These are phyloP conservation scores for Williopsis jadinii DNA, from an alignment of 1,139 yeast genomes.

Conservation along the genomic window DNA sequence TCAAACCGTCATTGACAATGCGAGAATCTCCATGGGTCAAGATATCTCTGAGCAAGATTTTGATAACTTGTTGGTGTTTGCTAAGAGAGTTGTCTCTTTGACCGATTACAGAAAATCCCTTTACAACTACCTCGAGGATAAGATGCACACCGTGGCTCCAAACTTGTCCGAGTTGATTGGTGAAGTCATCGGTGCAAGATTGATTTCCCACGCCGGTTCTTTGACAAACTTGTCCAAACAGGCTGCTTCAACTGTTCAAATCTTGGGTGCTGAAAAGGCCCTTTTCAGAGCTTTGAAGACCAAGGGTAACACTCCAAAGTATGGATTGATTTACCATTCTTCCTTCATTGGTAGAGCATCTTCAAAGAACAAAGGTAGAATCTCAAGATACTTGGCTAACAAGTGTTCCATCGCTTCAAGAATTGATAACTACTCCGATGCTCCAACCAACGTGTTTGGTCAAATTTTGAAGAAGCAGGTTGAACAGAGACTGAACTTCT, in stretches of 20 bases:
- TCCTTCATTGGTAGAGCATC: conserved; percentile 95
- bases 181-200: conserved; percentile 97
- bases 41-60: conserved; percentile 93
- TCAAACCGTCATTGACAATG: conserved; percentile 83
- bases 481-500: conserved; percentile 93
- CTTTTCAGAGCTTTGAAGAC: conserved; percentile 97
- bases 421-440: conserved; percentile 91
- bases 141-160: conserved; percentile 98
- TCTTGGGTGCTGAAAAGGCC: conserved; percentile 98
- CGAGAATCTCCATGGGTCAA: conserved; percentile 98
- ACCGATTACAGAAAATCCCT: conserved; percentile 89
- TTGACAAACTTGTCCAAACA: conserved; percentile 93
- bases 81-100: conserved; percentile 89
- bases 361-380: conserved; percentile 97
- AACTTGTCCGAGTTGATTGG: conserved; percentile 94
- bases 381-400: conserved; percentile 96
- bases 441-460: conserved; percentile 84
- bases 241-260: conserved; percentile 98
- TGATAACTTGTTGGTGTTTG: conserved; percentile 84
- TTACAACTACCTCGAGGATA: conserved; percentile 81
- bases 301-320: conserved; percentile 97
- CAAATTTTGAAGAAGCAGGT: conserved; percentile 89
- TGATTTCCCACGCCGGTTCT: conserved; percentile 97
- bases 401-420: conserved; percentile 98
- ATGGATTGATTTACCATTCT: conserved; percentile 95